Conservation (phyloP, 2,329 filamentous ascomycete species). For the Cladophialophora exuberans region DNA sequence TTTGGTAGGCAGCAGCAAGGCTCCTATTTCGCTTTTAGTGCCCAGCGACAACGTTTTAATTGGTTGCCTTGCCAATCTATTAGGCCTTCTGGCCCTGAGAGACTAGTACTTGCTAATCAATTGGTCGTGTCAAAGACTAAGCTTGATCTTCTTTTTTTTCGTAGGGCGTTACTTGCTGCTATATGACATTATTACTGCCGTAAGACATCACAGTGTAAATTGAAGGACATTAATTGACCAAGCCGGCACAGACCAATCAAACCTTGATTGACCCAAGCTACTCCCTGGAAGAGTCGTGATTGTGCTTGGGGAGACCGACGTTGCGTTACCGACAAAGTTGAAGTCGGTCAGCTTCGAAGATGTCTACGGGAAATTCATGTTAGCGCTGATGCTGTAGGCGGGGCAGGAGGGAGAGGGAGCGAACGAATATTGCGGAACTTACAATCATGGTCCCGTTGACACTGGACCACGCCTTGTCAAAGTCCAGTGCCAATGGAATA, state of each 20-base stretch:
- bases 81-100: too few relatives aligned
- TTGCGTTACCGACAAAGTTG: slow-evolving; percentile 35
- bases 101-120: too few relatives aligned
- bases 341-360: slow-evolving; percentile 31
- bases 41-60: background rate
- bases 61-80: background rate
- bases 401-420: too few relatives aligned
- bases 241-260: slow-evolving; percentile 33
- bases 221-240: slow-evolving; percentile 36
- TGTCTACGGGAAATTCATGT: slow-evolving; percentile 19
- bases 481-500: slow-evolving; percentile 32
- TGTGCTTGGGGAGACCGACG: background rate
- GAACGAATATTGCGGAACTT: slow-evolving; percentile 1
- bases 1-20: background rate
- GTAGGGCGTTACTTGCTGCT: too few relatives aligned
- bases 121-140: background rate
- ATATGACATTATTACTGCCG: too few relatives aligned
- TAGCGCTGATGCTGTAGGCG: background rate
- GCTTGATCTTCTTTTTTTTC: background rate
- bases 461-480: slow-evolving; percentile 26
- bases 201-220: slow-evolving; percentile 22
- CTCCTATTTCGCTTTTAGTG: too few relatives aligned
- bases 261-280: slow-evolving; percentile 10
- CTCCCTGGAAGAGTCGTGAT: background rate
- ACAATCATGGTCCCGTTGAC: slow-evolving; percentile 37